Evolutionary conservation across 768 basidiomycete genomes (phyloP).

Genomic region (Clitopilus passeckerianus): DNA sequence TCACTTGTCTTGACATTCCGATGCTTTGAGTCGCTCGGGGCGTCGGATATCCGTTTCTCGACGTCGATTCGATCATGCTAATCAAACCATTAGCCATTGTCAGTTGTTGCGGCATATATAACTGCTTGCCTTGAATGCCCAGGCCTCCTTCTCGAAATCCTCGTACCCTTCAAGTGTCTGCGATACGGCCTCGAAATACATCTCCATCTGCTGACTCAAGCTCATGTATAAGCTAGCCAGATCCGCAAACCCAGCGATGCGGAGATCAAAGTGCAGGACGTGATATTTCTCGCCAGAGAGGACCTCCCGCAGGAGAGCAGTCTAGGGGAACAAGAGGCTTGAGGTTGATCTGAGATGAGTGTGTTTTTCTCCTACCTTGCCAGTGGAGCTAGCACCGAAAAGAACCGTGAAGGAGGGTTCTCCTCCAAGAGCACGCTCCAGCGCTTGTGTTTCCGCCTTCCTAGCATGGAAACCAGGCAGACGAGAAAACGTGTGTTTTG

Average conservation of each 20-base stretch:
- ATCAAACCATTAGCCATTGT: neutral
- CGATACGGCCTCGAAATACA: conserved; percentile 67
- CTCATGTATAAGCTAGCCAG: conserved; percentile 72
- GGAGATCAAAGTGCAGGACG: conserved; percentile 79
- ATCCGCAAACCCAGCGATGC: conserved; percentile 82
- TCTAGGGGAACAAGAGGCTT: conserved; percentile 32
- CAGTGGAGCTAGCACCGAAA: conserved; percentile 77
- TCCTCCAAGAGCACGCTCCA: conserved; percentile 61
- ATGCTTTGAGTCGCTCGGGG: conserved; percentile 35
- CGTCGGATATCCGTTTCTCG: conserved; percentile 54
- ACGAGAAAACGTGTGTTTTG: conserved; percentile 75
- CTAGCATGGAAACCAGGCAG: conserved; percentile 73
- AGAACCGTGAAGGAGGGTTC: conserved; percentile 79
- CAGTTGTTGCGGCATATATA: neutral
- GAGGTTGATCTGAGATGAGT: neutral
- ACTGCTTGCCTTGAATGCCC: conserved; percentile 66
- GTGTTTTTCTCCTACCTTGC: conserved; percentile 49
- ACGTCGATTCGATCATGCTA: conserved; percentile 77
- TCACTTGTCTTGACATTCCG: conserved; percentile 67
- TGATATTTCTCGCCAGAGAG: conserved; percentile 65
- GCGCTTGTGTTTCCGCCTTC: conserved; percentile 56
- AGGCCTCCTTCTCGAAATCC: conserved; percentile 70
- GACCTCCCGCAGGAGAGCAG: conserved; percentile 73
- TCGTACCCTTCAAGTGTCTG: conserved; percentile 56
- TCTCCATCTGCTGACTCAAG: conserved; percentile 77